Conservation (phyloP, 2,329 filamentous ascomycete species). For the Bertia moriformis region DNA sequence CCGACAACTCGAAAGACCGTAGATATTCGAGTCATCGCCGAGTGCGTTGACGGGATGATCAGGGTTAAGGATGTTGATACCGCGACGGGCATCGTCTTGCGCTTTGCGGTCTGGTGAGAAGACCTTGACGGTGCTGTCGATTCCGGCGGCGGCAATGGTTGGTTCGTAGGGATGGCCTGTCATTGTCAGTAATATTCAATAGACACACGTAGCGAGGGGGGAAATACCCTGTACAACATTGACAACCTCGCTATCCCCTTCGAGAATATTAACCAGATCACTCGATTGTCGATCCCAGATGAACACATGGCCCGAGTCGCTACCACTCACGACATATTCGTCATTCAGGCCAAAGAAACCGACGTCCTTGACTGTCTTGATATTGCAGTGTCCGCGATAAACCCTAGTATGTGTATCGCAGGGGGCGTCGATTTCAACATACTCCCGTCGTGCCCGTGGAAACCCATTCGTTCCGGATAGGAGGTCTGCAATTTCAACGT, state of each 20-base stretch:
- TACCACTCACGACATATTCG: conserved; percentile 54
- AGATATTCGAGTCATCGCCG: conserved; percentile 12
- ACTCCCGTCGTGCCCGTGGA: conserved; percentile 19
- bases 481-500: too few species aligned
- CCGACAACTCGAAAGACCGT: conserved; percentile 37
- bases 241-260: conserved; percentile 55
- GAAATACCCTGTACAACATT: conserved; percentile 47
- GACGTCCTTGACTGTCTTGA: conserved; percentile 55
- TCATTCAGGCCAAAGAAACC: conserved; percentile 55
- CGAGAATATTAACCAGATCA: conserved; percentile 46
- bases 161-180: conserved; percentile 52
- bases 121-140: conserved; percentile 55
- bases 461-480: neutral
- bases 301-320: conserved; percentile 52
- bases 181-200: conserved; percentile 3
- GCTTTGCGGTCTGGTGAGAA: conserved; percentile 46
- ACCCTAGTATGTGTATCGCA: conserved; percentile 38
- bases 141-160: conserved; percentile 50
- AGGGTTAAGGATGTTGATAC: conserved; percentile 38
- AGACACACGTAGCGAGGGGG: neutral
- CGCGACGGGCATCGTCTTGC: conserved; percentile 38
- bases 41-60: conserved; percentile 19
- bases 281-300: conserved; percentile 53
- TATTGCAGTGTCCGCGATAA: conserved; percentile 52
- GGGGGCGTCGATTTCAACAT: conserved; percentile 36